Evolutionary conservation across 1,284 basidiomycete species (phyloP).

Genomic region (Chalciporus sp.): DNA sequence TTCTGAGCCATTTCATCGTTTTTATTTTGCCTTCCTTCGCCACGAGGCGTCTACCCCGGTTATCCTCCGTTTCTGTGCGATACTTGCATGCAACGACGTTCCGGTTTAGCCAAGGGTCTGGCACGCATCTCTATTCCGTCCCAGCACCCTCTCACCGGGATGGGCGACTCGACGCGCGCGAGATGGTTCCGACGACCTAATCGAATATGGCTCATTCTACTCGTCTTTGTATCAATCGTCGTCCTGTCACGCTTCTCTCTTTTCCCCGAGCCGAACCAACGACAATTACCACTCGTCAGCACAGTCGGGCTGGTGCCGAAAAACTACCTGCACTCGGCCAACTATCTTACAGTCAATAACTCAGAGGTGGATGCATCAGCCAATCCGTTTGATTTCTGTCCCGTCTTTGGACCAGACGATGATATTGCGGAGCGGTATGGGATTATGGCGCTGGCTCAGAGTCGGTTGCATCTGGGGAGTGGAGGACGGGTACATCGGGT

Average conservation of each 20-base stretch:
- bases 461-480: slow-evolving; percentile 78
- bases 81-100: slow-evolving; percentile 65
- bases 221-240: slow-evolving; percentile 56
- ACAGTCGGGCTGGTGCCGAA: slow-evolving; percentile 59
- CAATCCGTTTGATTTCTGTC: slow-evolving; percentile 90
- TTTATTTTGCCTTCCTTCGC: slow-evolving; percentile 1
- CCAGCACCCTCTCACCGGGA: slow-evolving; percentile 38
- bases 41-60: neutral
- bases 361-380: slow-evolving; percentile 48
- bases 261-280: slow-evolving; percentile 32
- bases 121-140: slow-evolving; percentile 57
- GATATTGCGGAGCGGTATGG: slow-evolving; percentile 79
- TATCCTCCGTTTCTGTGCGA: slow-evolving; percentile 2
- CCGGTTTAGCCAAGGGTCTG: slow-evolving; percentile 43
- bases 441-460: slow-evolving; percentile 74
- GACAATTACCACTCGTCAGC: slow-evolving; percentile 42
- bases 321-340: slow-evolving; percentile 55
- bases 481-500: slow-evolving; percentile 85
- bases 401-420: slow-evolving; percentile 82
- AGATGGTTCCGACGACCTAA: slow-evolving; percentile 61
- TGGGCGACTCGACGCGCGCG: slow-evolving; percentile 44
- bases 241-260: slow-evolving; percentile 64
- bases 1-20: neutral
- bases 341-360: slow-evolving; percentile 39
- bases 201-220: slow-evolving; percentile 72